phyloP scores from a whole-genome alignment of 2,329 filamentous ascomycete genomes.

The Ophiostoma fasciatum region DNA sequence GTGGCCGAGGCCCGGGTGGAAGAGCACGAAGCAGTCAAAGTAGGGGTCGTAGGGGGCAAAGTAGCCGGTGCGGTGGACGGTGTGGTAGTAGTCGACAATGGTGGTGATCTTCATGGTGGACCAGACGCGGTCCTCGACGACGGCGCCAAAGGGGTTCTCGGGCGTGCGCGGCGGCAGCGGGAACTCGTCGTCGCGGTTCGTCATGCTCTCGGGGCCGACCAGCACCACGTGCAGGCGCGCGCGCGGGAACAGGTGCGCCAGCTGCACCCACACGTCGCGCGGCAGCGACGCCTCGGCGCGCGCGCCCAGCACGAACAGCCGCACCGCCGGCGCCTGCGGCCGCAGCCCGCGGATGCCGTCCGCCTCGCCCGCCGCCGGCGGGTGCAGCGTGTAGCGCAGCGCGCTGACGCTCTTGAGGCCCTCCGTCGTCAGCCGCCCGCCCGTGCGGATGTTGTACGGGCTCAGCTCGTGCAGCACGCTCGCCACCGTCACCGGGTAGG shows the following conservation, averaged over 20 bases:
- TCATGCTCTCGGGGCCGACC: slow-evolving; percentile 92
- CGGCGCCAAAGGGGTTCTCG: slow-evolving; percentile 79
- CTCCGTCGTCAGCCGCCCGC: slow-evolving; percentile 66
- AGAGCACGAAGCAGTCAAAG: slow-evolving; percentile 93
- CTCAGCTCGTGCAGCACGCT: slow-evolving; percentile 90
- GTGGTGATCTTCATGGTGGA: slow-evolving; percentile 92
- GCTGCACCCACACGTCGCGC: slow-evolving; percentile 83
- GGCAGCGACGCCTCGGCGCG: slow-evolving; percentile 95
- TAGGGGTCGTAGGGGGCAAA: slow-evolving; percentile 96
- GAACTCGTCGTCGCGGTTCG: slow-evolving; percentile 83
- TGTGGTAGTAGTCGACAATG: slow-evolving; percentile 97
- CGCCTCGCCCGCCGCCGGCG: slow-evolving; percentile 63
- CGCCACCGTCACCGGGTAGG: slow-evolving; percentile 82
- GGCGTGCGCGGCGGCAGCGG: slow-evolving; percentile 77
- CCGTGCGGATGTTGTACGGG: slow-evolving; percentile 68
- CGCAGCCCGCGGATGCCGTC: slow-evolving; percentile 63
- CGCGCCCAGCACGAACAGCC: slow-evolving; percentile 85
- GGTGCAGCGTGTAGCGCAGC: slow-evolving; percentile 84
- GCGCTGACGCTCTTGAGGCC: slow-evolving; percentile 89
- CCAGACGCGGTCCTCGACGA: slow-evolving; percentile 82
- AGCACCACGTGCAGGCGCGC: slow-evolving; percentile 84
- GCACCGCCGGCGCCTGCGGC: slow-evolving; percentile 72
- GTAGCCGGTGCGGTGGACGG: slow-evolving; percentile 75
- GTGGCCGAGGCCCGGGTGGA: slow-evolving; percentile 92
- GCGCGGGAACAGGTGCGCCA: slow-evolving; percentile 88